Percentiles rank a stretch among this genome's conserved stretches.
Evolutionary conservation across 116 monocot species (phyloP).

Genomic region (Thalassia testudinum): DNA sequence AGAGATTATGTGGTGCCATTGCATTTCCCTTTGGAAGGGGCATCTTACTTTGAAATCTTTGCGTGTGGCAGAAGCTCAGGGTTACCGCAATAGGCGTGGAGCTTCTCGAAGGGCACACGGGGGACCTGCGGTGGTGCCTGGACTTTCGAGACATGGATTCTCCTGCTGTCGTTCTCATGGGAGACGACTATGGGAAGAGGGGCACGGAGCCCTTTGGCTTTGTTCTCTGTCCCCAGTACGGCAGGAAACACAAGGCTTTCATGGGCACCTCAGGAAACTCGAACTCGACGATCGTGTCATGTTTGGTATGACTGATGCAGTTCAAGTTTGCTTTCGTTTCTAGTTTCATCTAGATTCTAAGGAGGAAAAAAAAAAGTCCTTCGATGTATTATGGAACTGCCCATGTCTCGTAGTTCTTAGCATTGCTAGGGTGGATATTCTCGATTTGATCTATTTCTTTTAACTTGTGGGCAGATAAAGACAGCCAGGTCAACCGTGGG

Average conservation of each 20-base stretch:
- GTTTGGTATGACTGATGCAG: slow-evolving; percentile 35
- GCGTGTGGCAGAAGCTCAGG: slow-evolving; percentile 61
- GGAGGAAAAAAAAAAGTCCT: too few species aligned
- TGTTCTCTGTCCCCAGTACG: slow-evolving; percentile 87
- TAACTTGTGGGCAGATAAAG: slow-evolving; percentile 41
- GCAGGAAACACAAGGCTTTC: slow-evolving; percentile 90
- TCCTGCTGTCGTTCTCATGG: slow-evolving; percentile 64
- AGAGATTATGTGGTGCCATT: too few species aligned
- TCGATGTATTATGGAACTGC: too few species aligned
- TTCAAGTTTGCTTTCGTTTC: slow-evolving; percentile 1
- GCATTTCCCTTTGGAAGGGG: too few species aligned
- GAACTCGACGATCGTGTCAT: slow-evolving; percentile 52
- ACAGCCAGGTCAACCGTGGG: slow-evolving; percentile 74
- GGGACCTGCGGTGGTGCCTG: slow-evolving; percentile 77
- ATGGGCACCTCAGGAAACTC: slow-evolving; percentile 58
- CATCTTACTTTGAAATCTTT: not conserved
- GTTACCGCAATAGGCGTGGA: slow-evolving; percentile 81
- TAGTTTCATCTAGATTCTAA: too few species aligned
- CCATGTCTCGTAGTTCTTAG: too few species aligned
- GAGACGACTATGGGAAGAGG: slow-evolving; percentile 57
- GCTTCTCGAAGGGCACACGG: slow-evolving; percentile 55
- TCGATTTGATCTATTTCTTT: not conserved
- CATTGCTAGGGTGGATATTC: not conserved
- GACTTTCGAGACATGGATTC: slow-evolving; percentile 97
- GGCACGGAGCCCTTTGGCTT: slow-evolving; percentile 67